Evolutionary conservation across 192 early-diverging fungal species (phyloP).

Genomic region (Entomortierella lignicola): DNA sequence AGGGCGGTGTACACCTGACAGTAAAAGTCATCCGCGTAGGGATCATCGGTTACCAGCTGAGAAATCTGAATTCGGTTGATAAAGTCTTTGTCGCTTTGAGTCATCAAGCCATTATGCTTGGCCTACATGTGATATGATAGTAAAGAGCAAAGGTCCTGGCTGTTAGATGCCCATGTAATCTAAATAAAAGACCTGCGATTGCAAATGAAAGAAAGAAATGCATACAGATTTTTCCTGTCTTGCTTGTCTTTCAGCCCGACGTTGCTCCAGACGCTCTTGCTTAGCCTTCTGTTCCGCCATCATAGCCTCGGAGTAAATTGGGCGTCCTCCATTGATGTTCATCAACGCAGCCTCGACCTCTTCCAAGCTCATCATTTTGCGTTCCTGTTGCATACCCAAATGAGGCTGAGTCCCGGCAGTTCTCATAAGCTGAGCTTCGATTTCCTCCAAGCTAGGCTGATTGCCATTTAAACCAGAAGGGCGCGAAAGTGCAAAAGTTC

Average conservation of each 20-base stretch:
- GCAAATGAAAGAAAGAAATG: not conserved
- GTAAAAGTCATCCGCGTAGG: slow-evolving; percentile 95
- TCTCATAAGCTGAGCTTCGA: slow-evolving; percentile 64
- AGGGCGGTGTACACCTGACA: slow-evolving; percentile 90
- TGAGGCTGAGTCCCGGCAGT: slow-evolving; percentile 45
- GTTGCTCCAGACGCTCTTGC: slow-evolving; percentile 35
- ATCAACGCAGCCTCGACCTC: slow-evolving; percentile 77
- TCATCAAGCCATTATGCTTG: slow-evolving; percentile 91
- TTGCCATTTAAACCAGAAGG: slow-evolving; percentile 35
- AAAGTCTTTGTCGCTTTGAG: slow-evolving; percentile 92
- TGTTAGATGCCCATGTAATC: not conserved
- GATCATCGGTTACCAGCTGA: slow-evolving; percentile 94
- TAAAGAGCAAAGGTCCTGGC: not conserved
- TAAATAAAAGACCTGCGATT: not conserved
- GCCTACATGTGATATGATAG: slow-evolving; percentile 60
- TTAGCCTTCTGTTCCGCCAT: slow-evolving; percentile 44
- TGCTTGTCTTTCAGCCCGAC: slow-evolving; percentile 45
- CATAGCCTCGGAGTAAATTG: slow-evolving; percentile 54
- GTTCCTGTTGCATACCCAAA: slow-evolving; percentile 37
- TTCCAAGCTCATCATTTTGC: slow-evolving; percentile 74
- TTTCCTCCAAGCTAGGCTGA: slow-evolving; percentile 61
- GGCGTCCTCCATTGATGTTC: slow-evolving; percentile 56
- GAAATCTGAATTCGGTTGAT: slow-evolving; percentile 95
- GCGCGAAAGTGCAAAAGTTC: slow-evolving; percentile 45
- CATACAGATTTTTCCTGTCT: slow-evolving; percentile 53